A percentile compares a stretch with the other conserved stretches of the same genome.
These are phyloP conservation scores for Ocimum tenuiflorum DNA, from an alignment of 257 asterid species.

Conservation along the genomic window DNA sequence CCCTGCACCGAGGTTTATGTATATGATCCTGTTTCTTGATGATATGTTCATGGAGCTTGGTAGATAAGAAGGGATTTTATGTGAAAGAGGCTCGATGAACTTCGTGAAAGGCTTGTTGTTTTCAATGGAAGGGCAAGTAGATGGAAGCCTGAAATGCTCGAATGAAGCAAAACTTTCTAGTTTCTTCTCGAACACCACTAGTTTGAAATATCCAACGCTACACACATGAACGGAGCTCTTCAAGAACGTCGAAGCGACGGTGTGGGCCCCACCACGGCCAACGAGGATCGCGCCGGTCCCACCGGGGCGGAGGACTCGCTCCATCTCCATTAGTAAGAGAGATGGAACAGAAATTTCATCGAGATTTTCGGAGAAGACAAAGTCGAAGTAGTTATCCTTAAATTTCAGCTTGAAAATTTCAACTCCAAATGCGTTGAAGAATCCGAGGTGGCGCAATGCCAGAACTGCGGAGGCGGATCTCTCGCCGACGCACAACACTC, in stretches of 20 bases:
- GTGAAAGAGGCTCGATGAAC: constrained; percentile 50
- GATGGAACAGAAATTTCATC: constrained; percentile 66
- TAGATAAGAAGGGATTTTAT: constrained; percentile 31
- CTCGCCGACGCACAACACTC: constrained; percentile 64
- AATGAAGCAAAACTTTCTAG: constrained; percentile 32
- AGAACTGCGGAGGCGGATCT: constrained; percentile 45
- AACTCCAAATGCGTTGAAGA: constrained; percentile 44
- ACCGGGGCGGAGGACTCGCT: constrained; percentile 77
- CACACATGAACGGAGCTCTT: constrained; percentile 58
- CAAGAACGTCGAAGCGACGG: constrained; percentile 33
- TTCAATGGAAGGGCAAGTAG: constrained; percentile 47
- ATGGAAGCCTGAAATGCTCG: constrained; percentile 50
- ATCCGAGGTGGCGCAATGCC: constrained; percentile 59
- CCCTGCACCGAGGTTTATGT: constrained; percentile 68
- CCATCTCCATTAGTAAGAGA: constrained; percentile 68
- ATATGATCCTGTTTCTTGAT: constrained; percentile 57
- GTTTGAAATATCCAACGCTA: constrained; percentile 35
- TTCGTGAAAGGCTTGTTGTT: constrained; percentile 55
- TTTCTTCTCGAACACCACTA: constrained; percentile 63
- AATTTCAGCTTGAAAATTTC: constrained; percentile 57
- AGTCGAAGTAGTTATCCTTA: constrained; percentile 53
- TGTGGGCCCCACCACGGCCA: constrained; percentile 11
- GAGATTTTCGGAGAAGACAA: constrained; percentile 67
- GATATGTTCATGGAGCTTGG: constrained; percentile 64
- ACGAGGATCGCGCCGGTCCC: constrained; percentile 73